phyloP scores from a whole-genome alignment of 306 rosid genomes.

The Malus orientalis region DNA sequence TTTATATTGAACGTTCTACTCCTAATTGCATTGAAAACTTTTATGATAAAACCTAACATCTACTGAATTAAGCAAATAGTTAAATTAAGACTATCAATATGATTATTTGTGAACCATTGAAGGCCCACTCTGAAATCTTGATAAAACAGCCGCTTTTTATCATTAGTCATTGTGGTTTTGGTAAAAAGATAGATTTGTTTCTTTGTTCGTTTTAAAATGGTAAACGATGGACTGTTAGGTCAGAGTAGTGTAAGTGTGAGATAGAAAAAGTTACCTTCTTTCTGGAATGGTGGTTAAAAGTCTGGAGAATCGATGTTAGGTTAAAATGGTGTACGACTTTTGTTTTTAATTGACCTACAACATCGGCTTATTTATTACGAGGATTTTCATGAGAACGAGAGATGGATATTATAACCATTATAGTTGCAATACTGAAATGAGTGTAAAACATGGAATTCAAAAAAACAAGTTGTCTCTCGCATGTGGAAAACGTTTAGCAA shows the following conservation, averaged over 20 bases:
- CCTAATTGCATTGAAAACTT: too few relatives aligned
- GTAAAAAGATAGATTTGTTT: not conserved
- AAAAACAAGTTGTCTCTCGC: not conserved
- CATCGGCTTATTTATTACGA: not conserved
- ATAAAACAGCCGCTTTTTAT: not conserved
- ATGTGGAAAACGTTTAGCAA: not conserved
- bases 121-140: too few relatives aligned
- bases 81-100: too few relatives aligned
- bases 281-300: not conserved
- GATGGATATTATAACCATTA: not conserved
- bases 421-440: not conserved
- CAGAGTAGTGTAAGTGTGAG: not conserved
- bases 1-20: too few relatives aligned
- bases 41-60: not conserved
- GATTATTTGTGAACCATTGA: not conserved
- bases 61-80: accelerated
- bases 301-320: not conserved
- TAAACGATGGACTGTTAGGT: not conserved
- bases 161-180: not conserved
- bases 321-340: not conserved
- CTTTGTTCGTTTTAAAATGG: not conserved
- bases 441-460: not conserved
- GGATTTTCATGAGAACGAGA: not conserved
- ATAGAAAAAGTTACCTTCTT: not conserved
- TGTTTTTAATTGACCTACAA: not conserved